Conservation (phyloP, 2,329 filamentous ascomycete species). For the Aspergillus glaucus region DNA sequence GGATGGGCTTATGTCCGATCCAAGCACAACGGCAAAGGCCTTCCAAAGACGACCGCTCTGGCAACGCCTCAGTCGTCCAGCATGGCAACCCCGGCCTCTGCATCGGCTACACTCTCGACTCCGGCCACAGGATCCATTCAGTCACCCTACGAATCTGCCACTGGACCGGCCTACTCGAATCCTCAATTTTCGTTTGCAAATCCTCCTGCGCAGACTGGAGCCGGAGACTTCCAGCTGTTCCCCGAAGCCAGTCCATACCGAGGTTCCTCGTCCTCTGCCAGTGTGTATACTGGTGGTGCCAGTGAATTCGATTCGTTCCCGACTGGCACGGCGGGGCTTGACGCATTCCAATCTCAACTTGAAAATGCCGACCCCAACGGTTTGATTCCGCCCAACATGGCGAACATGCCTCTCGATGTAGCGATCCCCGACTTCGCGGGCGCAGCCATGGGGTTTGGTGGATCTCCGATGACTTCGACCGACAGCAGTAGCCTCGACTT, state of each 20-base stretch:
- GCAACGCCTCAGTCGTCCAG: slow-evolving; percentile 56
- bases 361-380: slow-evolving; percentile 19
- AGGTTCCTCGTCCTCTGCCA: slow-evolving; percentile 2
- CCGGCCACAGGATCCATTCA: slow-evolving; percentile 24
- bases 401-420: slow-evolving; percentile 16
- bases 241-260: slow-evolving; percentile 14
- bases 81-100: slow-evolving; percentile 57
- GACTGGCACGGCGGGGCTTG: slow-evolving; percentile 5
- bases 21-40: slow-evolving; percentile 77
- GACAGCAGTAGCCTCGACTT: slow-evolving; percentile 14
- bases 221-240: slow-evolving; percentile 22
- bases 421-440: slow-evolving; percentile 17
- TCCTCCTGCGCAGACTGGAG: slow-evolving; percentile 13
- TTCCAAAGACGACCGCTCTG: slow-evolving; percentile 36
- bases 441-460: slow-evolving; percentile 13
- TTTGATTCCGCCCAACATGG: slow-evolving; percentile 20
- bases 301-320: slow-evolving; percentile 15
- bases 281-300: slow-evolving; percentile 3
- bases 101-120: slow-evolving; percentile 51
- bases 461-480: slow-evolving; percentile 17
- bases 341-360: slow-evolving; percentile 23
- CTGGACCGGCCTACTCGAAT: slow-evolving; percentile 8
- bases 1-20: slow-evolving; percentile 85
- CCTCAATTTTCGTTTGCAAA: slow-evolving; percentile 23
- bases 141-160: slow-evolving; percentile 18